Base-by-base conservation (phyloP, 2,329 filamentous ascomycete species). In the Helicocarpus griseus region DNA sequence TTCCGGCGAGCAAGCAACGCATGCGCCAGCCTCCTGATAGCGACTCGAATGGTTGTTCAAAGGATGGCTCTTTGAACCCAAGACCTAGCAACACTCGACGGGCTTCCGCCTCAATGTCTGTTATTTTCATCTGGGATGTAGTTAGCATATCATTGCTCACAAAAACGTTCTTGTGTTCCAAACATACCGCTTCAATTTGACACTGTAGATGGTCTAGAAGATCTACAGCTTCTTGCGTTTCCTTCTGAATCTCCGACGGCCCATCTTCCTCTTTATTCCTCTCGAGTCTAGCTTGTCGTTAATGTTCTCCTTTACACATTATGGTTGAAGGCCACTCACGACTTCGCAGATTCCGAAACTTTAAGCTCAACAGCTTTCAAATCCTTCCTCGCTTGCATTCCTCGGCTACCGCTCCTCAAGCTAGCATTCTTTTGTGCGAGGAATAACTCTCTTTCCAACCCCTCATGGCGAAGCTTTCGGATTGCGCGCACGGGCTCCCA, bases 21-120 rank as follows among this genome's bases (percentile, higher is more conserved):
- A 87, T 88, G 54, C 76, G 78, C 85, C 85, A 88, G 2, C 85
- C 89, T 5, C 89, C 88, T 0, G 87, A 93, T 2, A 94, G 73
- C 33, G 80, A 81, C 1, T 74, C 73, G 11, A 87, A 75, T 5
- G 80, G 75, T 54, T 78, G 80, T 13, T 74, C 70, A 54, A 88
- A 77, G 51, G 76, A 73, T 1, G 77, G 65, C 24, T 85, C 79
- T 1, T 81, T 78, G 64, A 91, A 91, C 0, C 87, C 87, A 0
- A 91, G 75, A 44, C 86, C 87, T 0, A 76, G 66, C 4, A 93
- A 74, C 22, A 89, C 80, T 41, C 70, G 78, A 48, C 81, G 80
- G 3, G 86, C 86, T 57, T 78, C 80, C 2, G 77, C 74, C 63
- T 89, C 84, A n/a, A 79, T 73, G 28, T 82, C 77, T 0, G 79